Percentiles rank a stretch among this genome's conserved stretches.
phyloP scores from a whole-genome alignment of 75 land plant genomes.

The Pinus albicaulis region DNA sequence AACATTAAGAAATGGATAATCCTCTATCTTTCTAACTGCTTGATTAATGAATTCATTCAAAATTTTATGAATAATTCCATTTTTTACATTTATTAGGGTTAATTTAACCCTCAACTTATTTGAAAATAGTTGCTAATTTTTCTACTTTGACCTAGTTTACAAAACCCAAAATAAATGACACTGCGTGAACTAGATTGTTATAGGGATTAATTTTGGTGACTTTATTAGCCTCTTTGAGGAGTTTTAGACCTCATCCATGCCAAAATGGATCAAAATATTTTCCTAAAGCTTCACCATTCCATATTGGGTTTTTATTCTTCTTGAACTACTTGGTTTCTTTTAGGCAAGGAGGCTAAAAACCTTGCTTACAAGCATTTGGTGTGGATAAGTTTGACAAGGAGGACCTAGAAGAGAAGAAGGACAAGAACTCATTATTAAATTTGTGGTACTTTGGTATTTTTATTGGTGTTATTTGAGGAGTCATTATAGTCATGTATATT shows the following conservation, averaged over 20 bases:
- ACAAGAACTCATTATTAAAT: slow-evolving; percentile 69
- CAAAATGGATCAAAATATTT: no score
- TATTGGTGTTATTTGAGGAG: slow-evolving; percentile 14
- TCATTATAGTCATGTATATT: slow-evolving; percentile 34
- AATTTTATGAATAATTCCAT: no score
- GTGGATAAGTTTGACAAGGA: slow-evolving; percentile 71
- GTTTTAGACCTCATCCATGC: background rate
- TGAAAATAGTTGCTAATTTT: no score
- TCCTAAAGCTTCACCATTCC: background rate
- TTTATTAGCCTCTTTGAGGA: slow-evolving; percentile 21
- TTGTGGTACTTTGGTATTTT: slow-evolving; percentile 67
- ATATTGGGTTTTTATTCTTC: slow-evolving; percentile 26
- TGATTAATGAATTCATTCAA: no score
- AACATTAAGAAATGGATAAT: no score
- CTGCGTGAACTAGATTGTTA: background rate
- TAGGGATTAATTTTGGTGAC: slow-evolving; percentile 11
- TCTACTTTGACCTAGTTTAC: no score
- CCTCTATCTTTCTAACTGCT: no score
- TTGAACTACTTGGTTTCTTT: slow-evolving; percentile 55
- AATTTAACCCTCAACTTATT: no score
- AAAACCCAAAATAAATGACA: background rate
- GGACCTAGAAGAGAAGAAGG: slow-evolving; percentile 23
- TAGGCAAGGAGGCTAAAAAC: slow-evolving; percentile 71
- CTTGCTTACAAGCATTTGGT: slow-evolving; percentile 81
- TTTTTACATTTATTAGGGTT: no score